Percentiles rank a stretch among this genome's conserved stretches.
Conservation (phyloP, 495 filamentous ascomycete species). For the Daldinia loculata region DNA sequence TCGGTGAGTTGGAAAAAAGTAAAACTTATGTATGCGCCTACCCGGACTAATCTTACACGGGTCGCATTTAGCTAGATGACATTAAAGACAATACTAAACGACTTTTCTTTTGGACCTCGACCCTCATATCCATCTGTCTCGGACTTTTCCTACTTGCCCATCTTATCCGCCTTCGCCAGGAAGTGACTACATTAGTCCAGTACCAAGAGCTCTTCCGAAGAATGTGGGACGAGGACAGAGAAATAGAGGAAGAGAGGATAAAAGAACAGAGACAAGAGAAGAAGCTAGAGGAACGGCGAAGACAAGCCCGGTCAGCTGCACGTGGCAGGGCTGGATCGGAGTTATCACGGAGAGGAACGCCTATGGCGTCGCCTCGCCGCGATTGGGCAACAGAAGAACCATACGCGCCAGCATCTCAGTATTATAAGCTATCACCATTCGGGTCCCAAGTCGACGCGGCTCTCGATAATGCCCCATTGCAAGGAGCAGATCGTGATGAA, state of each 20-base stretch:
- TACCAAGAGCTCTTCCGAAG: slow-evolving; percentile 31
- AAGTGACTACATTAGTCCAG: slow-evolving; percentile 22
- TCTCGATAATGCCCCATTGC: slow-evolving; percentile 1
- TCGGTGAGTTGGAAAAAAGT: slow-evolving; percentile 6
- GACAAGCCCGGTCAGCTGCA: not conserved
- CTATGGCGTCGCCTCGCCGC: not conserved
- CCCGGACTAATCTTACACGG: not conserved
- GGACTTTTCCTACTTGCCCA: slow-evolving; percentile 35
- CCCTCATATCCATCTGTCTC: slow-evolving; percentile 14
- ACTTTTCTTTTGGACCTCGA: slow-evolving; percentile 38
- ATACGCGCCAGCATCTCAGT: not conserved
- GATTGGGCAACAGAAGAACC: not conserved
- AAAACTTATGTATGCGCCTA: not conserved
- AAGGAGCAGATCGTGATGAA: slow-evolving; percentile 12
- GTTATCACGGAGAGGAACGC: not conserved
- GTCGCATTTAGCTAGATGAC: slow-evolving; percentile 23
- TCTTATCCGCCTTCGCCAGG: slow-evolving; percentile 19
- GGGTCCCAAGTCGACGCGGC: slow-evolving; percentile 6
- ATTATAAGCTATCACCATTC: slow-evolving; percentile 5
- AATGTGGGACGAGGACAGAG: slow-evolving; percentile 39
- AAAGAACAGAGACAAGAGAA: slow-evolving; percentile 8
- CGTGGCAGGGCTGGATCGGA: not conserved
- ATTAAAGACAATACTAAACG: slow-evolving; percentile 28
- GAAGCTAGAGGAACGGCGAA: not conserved
- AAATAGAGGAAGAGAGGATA: slow-evolving; percentile 5